These are phyloP conservation scores for Fusarium nelsonii DNA, from an alignment of 2,329 filamentous ascomycete genomes.

Conservation along the genomic window DNA sequence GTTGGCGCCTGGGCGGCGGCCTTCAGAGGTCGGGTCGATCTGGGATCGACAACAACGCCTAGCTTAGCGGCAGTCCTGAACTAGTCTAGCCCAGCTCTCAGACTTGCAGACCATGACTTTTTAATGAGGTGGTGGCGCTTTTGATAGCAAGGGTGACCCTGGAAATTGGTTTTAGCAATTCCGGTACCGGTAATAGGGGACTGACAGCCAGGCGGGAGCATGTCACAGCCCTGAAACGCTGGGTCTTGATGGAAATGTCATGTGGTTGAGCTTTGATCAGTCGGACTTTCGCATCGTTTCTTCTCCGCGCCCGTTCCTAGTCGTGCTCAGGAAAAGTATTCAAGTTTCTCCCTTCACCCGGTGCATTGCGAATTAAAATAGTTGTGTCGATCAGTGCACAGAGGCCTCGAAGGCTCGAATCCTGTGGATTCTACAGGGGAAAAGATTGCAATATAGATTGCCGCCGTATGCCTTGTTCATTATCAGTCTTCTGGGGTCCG, in stretches of 20 bases:
- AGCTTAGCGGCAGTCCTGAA: conserved; percentile 38
- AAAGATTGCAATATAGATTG: conserved; percentile 26
- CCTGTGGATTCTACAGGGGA: conserved; percentile 10
- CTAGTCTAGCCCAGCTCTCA: conserved; percentile 6
- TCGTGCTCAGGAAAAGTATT: not conserved
- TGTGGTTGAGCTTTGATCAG: conserved; percentile 28
- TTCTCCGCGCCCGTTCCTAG: not conserved
- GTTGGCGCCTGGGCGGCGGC: conserved; percentile 23
- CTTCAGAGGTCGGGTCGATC: conserved; percentile 41
- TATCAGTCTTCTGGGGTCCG: conserved; percentile 37
- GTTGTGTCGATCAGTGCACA: conserved; percentile 11
- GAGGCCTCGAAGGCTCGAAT: not conserved
- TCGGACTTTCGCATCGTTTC: not conserved
- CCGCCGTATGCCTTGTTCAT: conserved; percentile 12
- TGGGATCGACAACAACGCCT: conserved; percentile 43
- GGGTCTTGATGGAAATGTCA: conserved; percentile 26
- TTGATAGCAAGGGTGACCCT: conserved; percentile 29
- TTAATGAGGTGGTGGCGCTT: conserved; percentile 25
- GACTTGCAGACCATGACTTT: conserved; percentile 13
- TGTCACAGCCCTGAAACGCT: conserved; percentile 44
- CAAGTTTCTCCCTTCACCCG: conserved; percentile 8
- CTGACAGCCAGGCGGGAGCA: conserved; percentile 24
- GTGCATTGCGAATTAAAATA: not conserved
- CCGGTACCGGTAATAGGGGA: conserved; percentile 36
- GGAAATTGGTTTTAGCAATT: conserved; percentile 29